Base-by-base conservation (phyloP, 495 filamentous ascomycete genomes). In the Neurospora cerealis region DNA sequence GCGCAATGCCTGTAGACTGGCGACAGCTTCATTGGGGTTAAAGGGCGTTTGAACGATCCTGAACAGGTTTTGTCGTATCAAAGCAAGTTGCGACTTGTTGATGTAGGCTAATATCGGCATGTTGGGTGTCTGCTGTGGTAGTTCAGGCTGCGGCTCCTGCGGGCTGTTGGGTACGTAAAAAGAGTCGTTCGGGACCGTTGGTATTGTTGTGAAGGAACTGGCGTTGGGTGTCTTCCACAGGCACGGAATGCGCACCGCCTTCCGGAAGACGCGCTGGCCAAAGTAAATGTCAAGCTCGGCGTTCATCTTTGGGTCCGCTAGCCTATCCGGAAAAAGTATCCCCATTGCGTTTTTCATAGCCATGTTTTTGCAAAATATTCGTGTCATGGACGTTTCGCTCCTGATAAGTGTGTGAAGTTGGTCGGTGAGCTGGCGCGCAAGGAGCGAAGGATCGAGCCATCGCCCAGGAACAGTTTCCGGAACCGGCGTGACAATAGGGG, bases 61-160 rank as follows among this genome's bases (percentile, higher is more conserved):
- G 72, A 79, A 85, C 42, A 81, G 79, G 34, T 80, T 79, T 54
- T 69, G 74, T 41, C 85, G 79, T 17, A 81, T 75, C 28, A 74
- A 34, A 8, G 80, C 73, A 4, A 86, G 75, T 66, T 83, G 78
- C 0, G 73, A 72, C 44, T 77, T 76, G 74, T 80, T 83, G 71
- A 87, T 70, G 72, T 85, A 87, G 13, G 81, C 84, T 10, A 87
- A 70, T 36, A 86, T 74, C 1, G 84, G 81, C 28, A 75, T 41
- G 73, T 80, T 75, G 13, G 66, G 37, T 19, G 72, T 71, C 54
- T 66, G 24, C 28, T 66, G 54, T 34, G 13, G 60, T 75, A 75
- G n/a, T 78, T 75, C 28, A 69, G 13, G 10, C 60, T 60, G 71
- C 24, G 70, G 24, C 17, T 79, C 76, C 11, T 44, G 72, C 48